These are phyloP conservation scores for Lactifluus volemus DNA, from an alignment of 768 basidiomycete species.

Conservation along the genomic window DNA sequence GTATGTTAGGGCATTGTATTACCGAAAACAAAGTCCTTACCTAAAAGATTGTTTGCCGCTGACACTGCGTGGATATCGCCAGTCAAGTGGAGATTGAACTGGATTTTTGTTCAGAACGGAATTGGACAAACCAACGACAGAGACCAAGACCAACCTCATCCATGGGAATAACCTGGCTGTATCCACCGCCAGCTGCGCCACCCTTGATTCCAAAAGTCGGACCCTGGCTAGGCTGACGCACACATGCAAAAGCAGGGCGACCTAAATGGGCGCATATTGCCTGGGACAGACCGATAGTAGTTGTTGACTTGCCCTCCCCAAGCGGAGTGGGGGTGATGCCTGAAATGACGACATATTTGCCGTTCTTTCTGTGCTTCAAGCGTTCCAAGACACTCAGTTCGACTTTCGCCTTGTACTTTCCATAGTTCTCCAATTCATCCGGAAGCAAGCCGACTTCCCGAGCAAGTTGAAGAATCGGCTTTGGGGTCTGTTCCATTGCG, in stretches of 20 bases:
- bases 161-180: slow-evolving; percentile 99
- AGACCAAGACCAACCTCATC: slow-evolving; percentile 56
- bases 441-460: slow-evolving; percentile 79
- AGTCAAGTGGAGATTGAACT: slow-evolving; percentile 95
- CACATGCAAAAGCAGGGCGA: slow-evolving; percentile 91
- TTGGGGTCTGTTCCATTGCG: slow-evolving; percentile 89
- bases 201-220: slow-evolving; percentile 99
- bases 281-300: slow-evolving; percentile 93
- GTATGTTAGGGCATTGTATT: not conserved
- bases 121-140: not conserved
- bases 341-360: slow-evolving; percentile 94
- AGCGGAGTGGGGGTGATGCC: slow-evolving; percentile 96
- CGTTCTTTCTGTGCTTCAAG: slow-evolving; percentile 75
- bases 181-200: slow-evolving; percentile 96
- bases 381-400: slow-evolving; percentile 83
- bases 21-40: slow-evolving; percentile 30
- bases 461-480: slow-evolving; percentile 77
- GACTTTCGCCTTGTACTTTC: slow-evolving; percentile 95
- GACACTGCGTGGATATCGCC: slow-evolving; percentile 98
- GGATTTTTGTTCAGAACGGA: not conserved
- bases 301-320: slow-evolving; percentile 98
- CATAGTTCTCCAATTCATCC: slow-evolving; percentile 88
- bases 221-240: slow-evolving; percentile 96
- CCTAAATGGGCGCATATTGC: slow-evolving; percentile 91
- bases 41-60: slow-evolving; percentile 93